phyloP scores from a whole-genome alignment of 495 filamentous ascomycete species.

The Podospora sp. region DNA sequence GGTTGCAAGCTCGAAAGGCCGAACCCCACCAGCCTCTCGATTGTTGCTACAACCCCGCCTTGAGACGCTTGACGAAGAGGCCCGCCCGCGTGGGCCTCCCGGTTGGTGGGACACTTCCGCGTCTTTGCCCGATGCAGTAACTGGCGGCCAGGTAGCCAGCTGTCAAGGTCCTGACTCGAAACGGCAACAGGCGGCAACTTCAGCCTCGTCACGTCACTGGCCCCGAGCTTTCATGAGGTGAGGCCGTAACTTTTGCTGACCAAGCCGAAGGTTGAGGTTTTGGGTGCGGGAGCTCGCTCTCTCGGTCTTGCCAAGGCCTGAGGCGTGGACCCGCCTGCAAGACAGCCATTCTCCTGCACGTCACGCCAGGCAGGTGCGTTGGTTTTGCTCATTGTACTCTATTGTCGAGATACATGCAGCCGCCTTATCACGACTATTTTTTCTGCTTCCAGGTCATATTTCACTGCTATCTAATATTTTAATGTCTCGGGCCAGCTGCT shows the following conservation, averaged over 20 bases:
- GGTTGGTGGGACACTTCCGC: conserved; percentile 7
- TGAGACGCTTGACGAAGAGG: conserved; percentile 20
- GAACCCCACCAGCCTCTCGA: conserved; percentile 46
- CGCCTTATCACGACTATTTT: not conserved
- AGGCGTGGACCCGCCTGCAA: not conserved
- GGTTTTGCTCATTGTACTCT: not conserved
- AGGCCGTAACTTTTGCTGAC: not conserved
- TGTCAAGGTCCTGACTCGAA: not conserved
- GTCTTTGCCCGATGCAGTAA: conserved; percentile 2
- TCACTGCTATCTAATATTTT: too few species aligned
- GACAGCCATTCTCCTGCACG: conserved; percentile 24
- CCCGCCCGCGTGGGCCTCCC: not conserved
- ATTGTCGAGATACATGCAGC: not conserved
- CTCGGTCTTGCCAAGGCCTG: not conserved
- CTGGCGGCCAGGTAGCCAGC: conserved; percentile 10
- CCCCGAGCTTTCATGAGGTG: not conserved
- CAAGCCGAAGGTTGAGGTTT: not conserved
- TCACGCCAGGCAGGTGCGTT: conserved; percentile 15
- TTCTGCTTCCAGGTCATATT: too few species aligned
- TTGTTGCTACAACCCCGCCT: conserved; percentile 41
- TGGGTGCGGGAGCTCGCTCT: not conserved
- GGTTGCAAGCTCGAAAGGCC: conserved; percentile 43
- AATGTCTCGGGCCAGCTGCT: too few species aligned
- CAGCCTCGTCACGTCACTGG: conserved; percentile 6
- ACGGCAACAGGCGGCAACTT: not conserved